Base-by-base conservation (phyloP, 2,329 filamentous ascomycete genomes). In the Metarhizium album region DNA sequence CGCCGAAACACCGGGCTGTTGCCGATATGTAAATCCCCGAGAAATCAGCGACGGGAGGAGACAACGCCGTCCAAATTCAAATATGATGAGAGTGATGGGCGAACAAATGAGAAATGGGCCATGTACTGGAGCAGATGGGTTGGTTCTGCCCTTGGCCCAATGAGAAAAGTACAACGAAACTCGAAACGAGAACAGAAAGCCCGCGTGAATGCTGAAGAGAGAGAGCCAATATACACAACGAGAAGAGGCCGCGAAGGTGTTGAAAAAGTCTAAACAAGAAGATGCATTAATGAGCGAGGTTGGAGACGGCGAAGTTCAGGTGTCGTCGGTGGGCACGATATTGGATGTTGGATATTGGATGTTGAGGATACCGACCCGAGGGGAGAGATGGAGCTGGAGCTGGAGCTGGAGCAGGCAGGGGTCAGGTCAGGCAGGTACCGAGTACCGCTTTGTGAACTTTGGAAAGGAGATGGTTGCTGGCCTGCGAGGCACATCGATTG, bases 401-500 rank as follows among this genome's bases (percentile, higher is more conserved):
- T n/a, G n/a, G n/a, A n/a, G n/a, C n/a, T n/a, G n/a, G n/a, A n/a
- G n/a, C n/a, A n/a, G n/a, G n/a, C 49, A 42, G 42, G 49, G 43
- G n/a, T 42, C 11, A 29, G 27, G 27, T n/a, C n/a, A n/a, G 16
- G 4, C 38, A 35, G 35, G 37, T 29, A 22, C 37, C 6, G 40
- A 20, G 20, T 31, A 37, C 49, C n/a, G 29, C 45, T 24, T 13
- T 31, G 35, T 38, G 16, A 48, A n/a, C n/a, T n/a, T n/a, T n/a
- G n/a, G n/a, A n/a, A 42, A 35, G 38, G 37, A 23, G 31, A 18
- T 40, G 2, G 5, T 40, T 40, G 37, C 22, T 27, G 48, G 22
- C n/a, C n/a, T n/a, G n/a, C n/a, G 48, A 38, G 27, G 42, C 42
- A 31, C 35, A 29, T 46, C 31, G n/a, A 50, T 50, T 45, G 42